Base-by-base conservation (phyloP, 2,329 filamentous ascomycete species). In the Diaporthe caulivora region DNA sequence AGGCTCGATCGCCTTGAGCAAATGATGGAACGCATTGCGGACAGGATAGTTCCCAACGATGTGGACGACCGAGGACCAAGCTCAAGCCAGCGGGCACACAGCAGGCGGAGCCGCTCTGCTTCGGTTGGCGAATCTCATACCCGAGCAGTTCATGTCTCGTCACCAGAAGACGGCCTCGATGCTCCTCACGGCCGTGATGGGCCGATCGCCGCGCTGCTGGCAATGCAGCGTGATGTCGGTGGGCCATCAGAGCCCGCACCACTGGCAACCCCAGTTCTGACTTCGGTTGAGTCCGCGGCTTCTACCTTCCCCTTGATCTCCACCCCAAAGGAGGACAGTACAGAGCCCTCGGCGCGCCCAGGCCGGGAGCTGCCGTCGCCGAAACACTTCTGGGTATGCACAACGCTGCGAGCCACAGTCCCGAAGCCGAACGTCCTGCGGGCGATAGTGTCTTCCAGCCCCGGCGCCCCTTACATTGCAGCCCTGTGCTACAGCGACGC, bases 1-100 rank as follows among this genome's bases (percentile, higher is more conserved):
- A 82, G 86, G 2, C 80, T 88, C 4, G 83, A 81, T 26, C 82
- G 84, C 0, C 81, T 89, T 3, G 87, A 88, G 76, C 80, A 82
- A 34, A 81, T 88, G 76, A 84, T 88, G 79, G 83, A 86, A 77
- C 82, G 81, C 71, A 77, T 88, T 0, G 82, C 86, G 65, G 81
- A 84, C n/a, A 81, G 81, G 47, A 80, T 83, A 53, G 75, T 81
- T 62, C 79, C 79, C 2, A 75, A 79, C 24, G 60, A 57, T 18
- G 24, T 13, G 26, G 58, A 24, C 13, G 55, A 44, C 7, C 26
- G 31, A 21, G 65, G 60, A 5, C 51, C 54, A 11, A 29, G 42
- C 47, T 42, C 67, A 21, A 53, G 44, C 34, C 73, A 75, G 29
- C 51, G 18, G 2, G 71, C 31, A 15, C 78, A 4, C 72, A 72